A percentile compares a stretch with the other conserved stretches of the same genome.
Evolutionary conservation across 2,329 filamentous ascomycete species (phyloP).

Genomic region (Diaporthe velutina): DNA sequence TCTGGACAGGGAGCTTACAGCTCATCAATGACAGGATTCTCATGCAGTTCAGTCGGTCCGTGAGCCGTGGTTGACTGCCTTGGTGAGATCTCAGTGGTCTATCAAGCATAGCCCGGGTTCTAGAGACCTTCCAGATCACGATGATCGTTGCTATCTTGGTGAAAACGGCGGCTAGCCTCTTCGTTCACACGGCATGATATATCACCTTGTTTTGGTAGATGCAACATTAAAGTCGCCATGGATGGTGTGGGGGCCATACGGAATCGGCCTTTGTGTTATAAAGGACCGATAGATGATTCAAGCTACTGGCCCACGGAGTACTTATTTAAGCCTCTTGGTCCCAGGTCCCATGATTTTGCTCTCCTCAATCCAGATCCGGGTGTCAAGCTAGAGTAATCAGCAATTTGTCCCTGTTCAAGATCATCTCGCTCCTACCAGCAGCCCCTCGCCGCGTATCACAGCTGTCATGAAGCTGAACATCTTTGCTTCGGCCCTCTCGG

Average conservation of each 20-base stretch:
- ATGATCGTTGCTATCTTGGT: not conserved
- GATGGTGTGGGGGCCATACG: not conserved
- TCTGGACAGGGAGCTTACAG: not conserved
- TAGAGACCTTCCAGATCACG: constrained; percentile 25
- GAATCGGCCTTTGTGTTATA: no score
- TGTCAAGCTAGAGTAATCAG: not conserved
- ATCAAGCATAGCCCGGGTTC: not conserved
- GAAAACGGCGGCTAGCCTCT: not conserved
- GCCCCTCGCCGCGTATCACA: not conserved
- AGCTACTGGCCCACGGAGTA: not conserved
- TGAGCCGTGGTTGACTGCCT: not conserved
- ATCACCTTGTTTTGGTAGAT: not conserved
- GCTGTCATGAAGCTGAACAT: constrained; percentile 40
- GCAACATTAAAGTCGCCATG: not conserved
- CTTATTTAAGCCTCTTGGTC: not conserved
- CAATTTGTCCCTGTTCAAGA: not conserved
- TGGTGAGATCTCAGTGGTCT: constrained; percentile 5
- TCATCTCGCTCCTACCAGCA: not conserved
- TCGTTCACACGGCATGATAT: not conserved
- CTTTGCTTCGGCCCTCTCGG: constrained; percentile 34
- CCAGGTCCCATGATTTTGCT: not conserved
- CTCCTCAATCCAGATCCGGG: not conserved
- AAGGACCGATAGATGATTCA: not conserved
- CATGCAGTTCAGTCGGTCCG: constrained; percentile 1
- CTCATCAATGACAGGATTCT: not conserved